Percentiles rank a stretch among this genome's conserved stretches.
phyloP scores from a whole-genome alignment of 805 yeast genomes.

The Clavispora fructus region DNA sequence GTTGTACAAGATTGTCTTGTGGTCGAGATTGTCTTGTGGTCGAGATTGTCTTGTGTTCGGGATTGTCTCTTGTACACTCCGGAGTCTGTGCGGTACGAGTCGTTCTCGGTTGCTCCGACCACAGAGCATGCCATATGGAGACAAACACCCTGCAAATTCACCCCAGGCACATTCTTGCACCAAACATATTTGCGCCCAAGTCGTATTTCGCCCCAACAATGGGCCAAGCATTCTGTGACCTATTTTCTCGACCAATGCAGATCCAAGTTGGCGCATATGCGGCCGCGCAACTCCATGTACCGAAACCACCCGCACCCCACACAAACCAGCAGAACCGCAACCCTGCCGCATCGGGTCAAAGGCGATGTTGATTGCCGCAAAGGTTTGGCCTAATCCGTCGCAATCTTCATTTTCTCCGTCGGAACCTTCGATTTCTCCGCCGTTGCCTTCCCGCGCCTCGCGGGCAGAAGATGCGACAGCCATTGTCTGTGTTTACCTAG shows the following conservation, averaged over 20 bases:
- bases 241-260: background rate
- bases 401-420: too few species aligned
- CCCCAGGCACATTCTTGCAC: background rate
- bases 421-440: too few species aligned
- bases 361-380: too few species aligned
- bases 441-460: background rate
- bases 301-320: background rate
- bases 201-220: background rate
- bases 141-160: background rate
- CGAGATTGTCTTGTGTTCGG: too few species aligned
- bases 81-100: too few species aligned
- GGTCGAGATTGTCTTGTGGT: too few species aligned
- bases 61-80: too few species aligned
- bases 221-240: background rate
- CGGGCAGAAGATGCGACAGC: background rate
- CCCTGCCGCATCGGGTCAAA: background rate
- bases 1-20: too few species aligned
- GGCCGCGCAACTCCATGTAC: background rate
- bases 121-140: too few species aligned
- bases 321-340: background rate
- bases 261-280: background rate
- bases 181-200: background rate
- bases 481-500: background rate
- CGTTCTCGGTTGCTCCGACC: too few species aligned
- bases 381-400: too few species aligned